These are phyloP conservation scores for Paxillus ammoniavirescens DNA, from an alignment of 768 basidiomycete species.

Conservation along the genomic window DNA sequence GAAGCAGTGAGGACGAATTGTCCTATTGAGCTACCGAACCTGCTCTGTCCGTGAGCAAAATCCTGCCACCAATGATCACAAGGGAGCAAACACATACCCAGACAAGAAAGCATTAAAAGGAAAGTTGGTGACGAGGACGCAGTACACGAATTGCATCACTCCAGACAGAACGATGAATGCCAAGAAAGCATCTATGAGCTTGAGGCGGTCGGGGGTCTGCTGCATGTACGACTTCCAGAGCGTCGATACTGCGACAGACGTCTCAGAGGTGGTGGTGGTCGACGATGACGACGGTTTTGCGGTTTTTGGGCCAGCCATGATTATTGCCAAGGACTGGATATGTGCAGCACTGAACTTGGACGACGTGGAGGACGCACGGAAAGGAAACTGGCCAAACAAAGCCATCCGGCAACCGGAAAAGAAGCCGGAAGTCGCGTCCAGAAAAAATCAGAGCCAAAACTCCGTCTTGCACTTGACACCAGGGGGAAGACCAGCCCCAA, in stretches of 20 bases:
- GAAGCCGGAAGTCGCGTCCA: constrained; percentile 9
- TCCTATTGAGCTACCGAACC: constrained; percentile 90
- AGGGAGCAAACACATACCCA: constrained; percentile 57
- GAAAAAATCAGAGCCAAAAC: constrained; percentile 11
- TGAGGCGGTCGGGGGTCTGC: constrained; percentile 79
- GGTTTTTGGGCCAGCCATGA: constrained; percentile 41
- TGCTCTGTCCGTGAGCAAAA: constrained; percentile 31
- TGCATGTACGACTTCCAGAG: constrained; percentile 78
- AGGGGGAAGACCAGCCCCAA: neutral
- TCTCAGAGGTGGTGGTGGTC: constrained; percentile 15
- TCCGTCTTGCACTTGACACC: neutral
- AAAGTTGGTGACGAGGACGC: constrained; percentile 86
- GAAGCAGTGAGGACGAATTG: constrained; percentile 97
- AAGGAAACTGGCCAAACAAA: constrained; percentile 11
- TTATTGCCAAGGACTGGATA: constrained; percentile 8
- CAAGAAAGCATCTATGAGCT: constrained; percentile 92
- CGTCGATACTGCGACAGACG: constrained; percentile 42
- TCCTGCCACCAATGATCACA: neutral
- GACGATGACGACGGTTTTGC: constrained; percentile 16
- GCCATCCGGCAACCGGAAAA: constrained; percentile 11
- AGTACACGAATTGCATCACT: constrained; percentile 87
- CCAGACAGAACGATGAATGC: constrained; percentile 91
- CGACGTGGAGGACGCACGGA: constrained; percentile 19
- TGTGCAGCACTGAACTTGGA: constrained; percentile 1
- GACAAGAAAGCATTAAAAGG: constrained; percentile 98